Evolutionary conservation across 192 early-diverging fungal genomes (phyloP).

Genomic region (Entomortierella chlamydospora): DNA sequence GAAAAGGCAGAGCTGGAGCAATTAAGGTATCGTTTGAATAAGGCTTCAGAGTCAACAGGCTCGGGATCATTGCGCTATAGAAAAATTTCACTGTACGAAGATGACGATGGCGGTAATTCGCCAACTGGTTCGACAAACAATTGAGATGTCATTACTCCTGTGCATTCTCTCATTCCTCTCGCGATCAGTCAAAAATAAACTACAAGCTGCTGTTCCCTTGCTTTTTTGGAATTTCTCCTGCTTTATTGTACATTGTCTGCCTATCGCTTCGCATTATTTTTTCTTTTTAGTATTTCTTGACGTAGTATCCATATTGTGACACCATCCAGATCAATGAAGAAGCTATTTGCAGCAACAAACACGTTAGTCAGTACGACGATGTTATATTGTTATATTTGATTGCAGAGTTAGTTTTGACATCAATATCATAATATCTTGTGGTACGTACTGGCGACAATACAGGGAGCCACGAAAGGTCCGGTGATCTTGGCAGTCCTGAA

Average conservation of each 20-base stretch:
- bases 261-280: too few relatives aligned
- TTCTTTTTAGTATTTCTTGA: constrained; percentile 29
- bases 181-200: too few relatives aligned
- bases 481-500: constrained; percentile 72
- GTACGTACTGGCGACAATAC: constrained; percentile 70
- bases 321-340: constrained; percentile 57
- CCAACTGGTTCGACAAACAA: constrained; percentile 1
- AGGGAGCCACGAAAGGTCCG: constrained; percentile 72
- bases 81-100: constrained; percentile 43
- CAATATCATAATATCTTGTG: too few relatives aligned
- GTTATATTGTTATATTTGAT: too few relatives aligned
- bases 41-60: constrained; percentile 19
- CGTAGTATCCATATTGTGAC: constrained; percentile 49
- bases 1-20: constrained; percentile 15
- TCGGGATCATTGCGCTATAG: constrained; percentile 16
- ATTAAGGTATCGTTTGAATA: constrained; percentile 27
- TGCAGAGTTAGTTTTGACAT: too few relatives aligned
- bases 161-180: too few relatives aligned
- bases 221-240: not conserved
- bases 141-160: not conserved
- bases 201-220: not conserved
- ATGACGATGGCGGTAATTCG: not conserved
- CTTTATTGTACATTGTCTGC: too few relatives aligned
- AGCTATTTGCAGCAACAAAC: constrained; percentile 3
- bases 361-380: not conserved